Conservation (phyloP, 495 filamentous ascomycete genomes). For the Penicillium pulvis region DNA sequence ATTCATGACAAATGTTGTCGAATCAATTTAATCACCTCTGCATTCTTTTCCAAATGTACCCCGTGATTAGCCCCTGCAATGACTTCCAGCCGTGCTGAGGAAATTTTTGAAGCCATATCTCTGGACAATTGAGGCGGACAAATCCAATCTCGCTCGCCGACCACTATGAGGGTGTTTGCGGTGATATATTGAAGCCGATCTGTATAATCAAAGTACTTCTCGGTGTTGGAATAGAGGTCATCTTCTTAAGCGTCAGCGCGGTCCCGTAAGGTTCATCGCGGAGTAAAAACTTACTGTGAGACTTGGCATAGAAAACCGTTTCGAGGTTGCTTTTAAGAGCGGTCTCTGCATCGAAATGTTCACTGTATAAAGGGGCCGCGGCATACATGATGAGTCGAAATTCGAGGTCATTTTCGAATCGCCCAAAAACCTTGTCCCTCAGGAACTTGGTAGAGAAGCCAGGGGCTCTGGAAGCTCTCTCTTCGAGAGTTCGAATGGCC, state of each 20-base stretch:
- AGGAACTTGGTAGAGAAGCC: slow-evolving; percentile 13
- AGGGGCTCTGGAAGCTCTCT: slow-evolving; percentile 8
- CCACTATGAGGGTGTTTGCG: slow-evolving; percentile 14
- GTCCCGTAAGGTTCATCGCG: background rate
- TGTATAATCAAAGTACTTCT: slow-evolving; percentile 19
- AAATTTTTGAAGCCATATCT: background rate
- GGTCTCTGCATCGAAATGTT: background rate
- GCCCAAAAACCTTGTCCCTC: slow-evolving; percentile 16
- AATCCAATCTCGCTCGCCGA: slow-evolving; percentile 11
- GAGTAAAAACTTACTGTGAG: background rate
- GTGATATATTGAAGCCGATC: slow-evolving; percentile 10
- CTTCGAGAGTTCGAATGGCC: slow-evolving; percentile 8
- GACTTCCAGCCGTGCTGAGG: background rate
- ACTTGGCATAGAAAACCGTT: slow-evolving; percentile 7
- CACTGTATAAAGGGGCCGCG: background rate
- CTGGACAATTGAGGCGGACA: background rate
- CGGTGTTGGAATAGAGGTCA: slow-evolving; percentile 13
- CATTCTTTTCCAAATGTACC: slow-evolving; percentile 5
- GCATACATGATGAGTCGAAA: slow-evolving; percentile 18
- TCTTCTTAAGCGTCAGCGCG: background rate
- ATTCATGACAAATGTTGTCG: background rate
- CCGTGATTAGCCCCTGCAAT: slow-evolving; percentile 3
- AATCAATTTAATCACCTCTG: slow-evolving; percentile 1
- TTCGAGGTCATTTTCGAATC: slow-evolving; percentile 16
- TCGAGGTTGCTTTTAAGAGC: slow-evolving; percentile 2